phyloP scores from a whole-genome alignment of 768 basidiomycete genomes.

The Nevesoporus exiguus region DNA sequence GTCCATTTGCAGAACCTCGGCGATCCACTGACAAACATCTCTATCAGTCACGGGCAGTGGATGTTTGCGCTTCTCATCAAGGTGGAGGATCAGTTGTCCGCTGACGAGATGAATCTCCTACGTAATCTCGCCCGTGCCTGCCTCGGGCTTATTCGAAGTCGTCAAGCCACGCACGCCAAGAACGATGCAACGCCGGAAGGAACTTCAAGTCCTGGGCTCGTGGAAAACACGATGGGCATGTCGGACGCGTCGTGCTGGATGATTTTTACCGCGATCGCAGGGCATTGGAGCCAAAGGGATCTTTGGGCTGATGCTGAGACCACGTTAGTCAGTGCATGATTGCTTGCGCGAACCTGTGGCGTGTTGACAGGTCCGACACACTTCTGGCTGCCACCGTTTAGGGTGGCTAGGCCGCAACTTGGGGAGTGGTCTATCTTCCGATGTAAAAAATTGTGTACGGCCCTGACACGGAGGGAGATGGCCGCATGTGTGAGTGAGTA shows the following conservation, averaged over 20 bases:
- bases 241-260: conserved; percentile 66
- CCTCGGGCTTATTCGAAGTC: conserved; percentile 45
- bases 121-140: conserved; percentile 75
- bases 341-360: background rate
- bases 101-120: conserved; percentile 74
- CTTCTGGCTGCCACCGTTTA: background rate
- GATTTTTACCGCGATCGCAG: conserved; percentile 58
- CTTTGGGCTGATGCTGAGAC: conserved; percentile 74
- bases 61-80: conserved; percentile 71
- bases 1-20: conserved; percentile 46
- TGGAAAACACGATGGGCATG: conserved; percentile 32
- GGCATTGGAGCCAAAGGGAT: conserved; percentile 76
- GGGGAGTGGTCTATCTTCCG: background rate
- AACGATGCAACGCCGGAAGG: conserved; percentile 5
- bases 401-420: background rate
- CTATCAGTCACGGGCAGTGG: conserved; percentile 67
- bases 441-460: conserved; percentile 9
- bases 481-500: conserved; percentile 8
- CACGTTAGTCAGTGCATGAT: conserved; percentile 34
- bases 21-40: conserved; percentile 39
- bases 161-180: conserved; percentile 21
- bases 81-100: conserved; percentile 64
- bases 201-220: background rate
- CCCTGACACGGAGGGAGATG: background rate
- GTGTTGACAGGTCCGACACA: background rate